phyloP scores from a whole-genome alignment of 1,139 yeast genomes.

The Cylindricascospora bacillispora region DNA sequence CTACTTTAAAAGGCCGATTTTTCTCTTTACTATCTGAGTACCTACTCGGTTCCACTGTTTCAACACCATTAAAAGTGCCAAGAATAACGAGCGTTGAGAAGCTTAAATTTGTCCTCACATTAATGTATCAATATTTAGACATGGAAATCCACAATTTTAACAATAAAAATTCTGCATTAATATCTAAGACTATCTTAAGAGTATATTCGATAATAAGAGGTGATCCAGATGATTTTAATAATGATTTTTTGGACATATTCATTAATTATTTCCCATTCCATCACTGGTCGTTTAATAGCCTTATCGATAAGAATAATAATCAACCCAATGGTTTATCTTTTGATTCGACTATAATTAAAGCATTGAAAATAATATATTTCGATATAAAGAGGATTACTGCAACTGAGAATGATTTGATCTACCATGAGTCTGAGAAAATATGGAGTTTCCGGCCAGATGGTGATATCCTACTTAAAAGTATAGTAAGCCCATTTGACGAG shows the following conservation, averaged over 20 bases:
- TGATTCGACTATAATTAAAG: no score
- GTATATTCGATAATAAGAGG: constrained; percentile 13
- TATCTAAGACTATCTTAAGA: constrained; percentile 17
- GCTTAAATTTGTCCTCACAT: constrained; percentile 11
- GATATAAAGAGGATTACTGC: constrained; percentile 13
- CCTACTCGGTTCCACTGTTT: constrained; percentile 5
- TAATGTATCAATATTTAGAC: constrained; percentile 10
- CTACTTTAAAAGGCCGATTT: constrained; percentile 8
- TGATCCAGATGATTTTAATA: background rate
- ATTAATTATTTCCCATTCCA: constrained; percentile 7
- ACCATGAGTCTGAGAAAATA: constrained; percentile 4
- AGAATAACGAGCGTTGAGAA: constrained; percentile 8
- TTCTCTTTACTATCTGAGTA: constrained; percentile 10
- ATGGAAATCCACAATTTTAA: constrained; percentile 4
- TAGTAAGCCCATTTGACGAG: constrained; percentile 9
- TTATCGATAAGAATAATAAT: no score
- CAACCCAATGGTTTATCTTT: no score
- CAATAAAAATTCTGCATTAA: constrained; percentile 4
- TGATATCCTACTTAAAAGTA: constrained; percentile 3
- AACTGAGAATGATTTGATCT: constrained; percentile 3
- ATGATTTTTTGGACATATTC: constrained; percentile 6
- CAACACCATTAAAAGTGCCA: constrained; percentile 2
- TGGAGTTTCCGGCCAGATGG: constrained; percentile 8
- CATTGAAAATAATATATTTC: constrained; percentile 12
- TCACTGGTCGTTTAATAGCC: no score